phyloP scores from a whole-genome alignment of 2,329 filamentous ascomycete species.

The Ophiostoma sp. region DNA sequence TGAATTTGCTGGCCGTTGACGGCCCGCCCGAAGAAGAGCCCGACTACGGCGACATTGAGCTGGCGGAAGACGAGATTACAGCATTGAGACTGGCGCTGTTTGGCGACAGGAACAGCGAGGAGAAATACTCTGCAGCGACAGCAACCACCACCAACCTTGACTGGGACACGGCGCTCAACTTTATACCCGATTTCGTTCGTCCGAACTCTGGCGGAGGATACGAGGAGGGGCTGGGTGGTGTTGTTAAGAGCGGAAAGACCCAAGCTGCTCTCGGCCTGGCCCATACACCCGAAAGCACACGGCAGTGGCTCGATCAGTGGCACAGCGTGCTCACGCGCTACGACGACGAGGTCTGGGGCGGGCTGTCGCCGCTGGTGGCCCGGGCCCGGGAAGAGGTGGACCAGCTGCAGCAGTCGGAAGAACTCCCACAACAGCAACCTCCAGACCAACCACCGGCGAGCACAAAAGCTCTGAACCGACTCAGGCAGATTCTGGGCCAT shows the following conservation, averaged over 20 bases:
- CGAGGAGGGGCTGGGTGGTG: constrained; percentile 19
- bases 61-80: constrained; percentile 36
- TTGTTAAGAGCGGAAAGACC: too few species aligned
- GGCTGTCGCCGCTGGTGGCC: constrained; percentile 55
- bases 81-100: constrained; percentile 45
- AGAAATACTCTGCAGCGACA: constrained; percentile 21
- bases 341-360: constrained; percentile 69
- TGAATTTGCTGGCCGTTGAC: constrained; percentile 37
- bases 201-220: constrained; percentile 31
- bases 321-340: constrained; percentile 57
- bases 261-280: constrained; percentile 42
- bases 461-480: constrained; percentile 41
- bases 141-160: constrained; percentile 22
- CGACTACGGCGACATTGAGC: constrained; percentile 30
- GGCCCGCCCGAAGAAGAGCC: constrained; percentile 31
- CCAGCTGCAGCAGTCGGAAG: constrained; percentile 37
- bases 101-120: constrained; percentile 25
- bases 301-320: constrained; percentile 57
- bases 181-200: constrained; percentile 48
- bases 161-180: constrained; percentile 54
- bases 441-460: constrained; percentile 30
- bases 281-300: constrained; percentile 42
- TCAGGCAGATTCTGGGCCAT: constrained; percentile 44
- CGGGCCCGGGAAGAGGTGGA: constrained; percentile 59
- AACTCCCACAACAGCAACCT: constrained; percentile 2